phyloP scores from a whole-genome alignment of 2,329 filamentous ascomycete species.

The Colletotrichum magnum region DNA sequence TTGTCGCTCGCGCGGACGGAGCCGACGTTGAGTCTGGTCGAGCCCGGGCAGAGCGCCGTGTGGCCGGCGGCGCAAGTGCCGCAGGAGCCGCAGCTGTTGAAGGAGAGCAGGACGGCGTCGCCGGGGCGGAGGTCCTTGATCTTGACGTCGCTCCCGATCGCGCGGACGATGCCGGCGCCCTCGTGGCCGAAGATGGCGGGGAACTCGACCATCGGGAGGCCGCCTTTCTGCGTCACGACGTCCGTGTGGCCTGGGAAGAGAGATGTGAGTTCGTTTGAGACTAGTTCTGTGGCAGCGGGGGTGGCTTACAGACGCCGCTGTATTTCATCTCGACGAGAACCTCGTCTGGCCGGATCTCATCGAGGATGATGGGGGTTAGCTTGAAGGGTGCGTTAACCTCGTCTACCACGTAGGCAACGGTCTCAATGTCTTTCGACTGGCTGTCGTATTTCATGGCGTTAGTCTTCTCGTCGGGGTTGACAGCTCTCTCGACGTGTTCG shows the following conservation, averaged over 20 bases:
- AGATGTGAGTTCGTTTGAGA: not conserved
- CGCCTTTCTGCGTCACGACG: conserved; percentile 49
- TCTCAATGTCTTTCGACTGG: conserved; percentile 13
- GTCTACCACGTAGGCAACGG: conserved; percentile 26
- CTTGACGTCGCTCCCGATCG: conserved; percentile 93
- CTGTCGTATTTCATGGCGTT: not conserved
- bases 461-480: not conserved
- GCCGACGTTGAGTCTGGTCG: conserved; percentile 61
- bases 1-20: conserved; percentile 84
- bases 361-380: conserved; percentile 28
- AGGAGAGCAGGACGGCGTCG: conserved; percentile 90
- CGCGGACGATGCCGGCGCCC: conserved; percentile 92
- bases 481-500: conserved; percentile 1
- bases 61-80: conserved; percentile 99
- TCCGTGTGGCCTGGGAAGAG: conserved; percentile 75
- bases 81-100: conserved; percentile 95
- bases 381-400: conserved; percentile 26
- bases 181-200: conserved; percentile 91
- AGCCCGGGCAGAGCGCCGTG: conserved; percentile 84
- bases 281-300: not conserved
- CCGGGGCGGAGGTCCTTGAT: conserved; percentile 93
- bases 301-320: conserved; percentile 79
- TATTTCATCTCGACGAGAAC: conserved; percentile 93
- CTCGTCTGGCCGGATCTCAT: conserved; percentile 74
- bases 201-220: conserved; percentile 61